phyloP scores from a whole-genome alignment of 2,329 filamentous ascomycete species.

The Sarocladium brachiariae region DNA sequence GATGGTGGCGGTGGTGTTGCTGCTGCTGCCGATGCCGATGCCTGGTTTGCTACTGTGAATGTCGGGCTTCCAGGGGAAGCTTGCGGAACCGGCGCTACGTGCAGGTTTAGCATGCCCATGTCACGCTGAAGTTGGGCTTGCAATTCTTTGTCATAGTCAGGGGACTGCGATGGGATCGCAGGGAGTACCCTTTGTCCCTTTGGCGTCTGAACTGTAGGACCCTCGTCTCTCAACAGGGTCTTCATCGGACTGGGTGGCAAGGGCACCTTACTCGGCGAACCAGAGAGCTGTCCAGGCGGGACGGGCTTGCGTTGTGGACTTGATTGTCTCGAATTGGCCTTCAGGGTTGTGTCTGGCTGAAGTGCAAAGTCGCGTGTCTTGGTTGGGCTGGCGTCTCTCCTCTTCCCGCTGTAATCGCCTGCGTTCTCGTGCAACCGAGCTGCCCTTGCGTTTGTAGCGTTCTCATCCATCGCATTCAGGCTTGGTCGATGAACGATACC shows the following conservation, averaged over 20 bases:
- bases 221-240: constrained; percentile 19
- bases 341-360: constrained; percentile 48
- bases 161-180: constrained; percentile 41
- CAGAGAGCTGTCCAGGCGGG: constrained; percentile 22
- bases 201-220: constrained; percentile 37
- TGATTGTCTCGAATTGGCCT: constrained; percentile 47
- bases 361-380: constrained; percentile 42
- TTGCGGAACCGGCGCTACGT: constrained; percentile 14
- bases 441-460: constrained; percentile 68
- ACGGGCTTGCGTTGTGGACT: constrained; percentile 56
- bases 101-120: constrained; percentile 49
- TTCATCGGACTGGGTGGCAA: constrained; percentile 41
- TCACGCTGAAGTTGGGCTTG: constrained; percentile 59
- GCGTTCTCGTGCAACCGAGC: constrained; percentile 42
- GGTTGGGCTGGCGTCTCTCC: constrained; percentile 42
- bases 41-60: constrained; percentile 18
- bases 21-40: constrained; percentile 28
- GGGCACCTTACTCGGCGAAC: constrained; percentile 54
- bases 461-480: constrained; percentile 68
- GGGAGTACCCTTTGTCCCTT: constrained; percentile 40
- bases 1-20: constrained; percentile 14
- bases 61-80: constrained; percentile 14
- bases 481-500: constrained; percentile 49
- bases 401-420: constrained; percentile 46
- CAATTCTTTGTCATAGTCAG: constrained; percentile 53